These are phyloP conservation scores for Monsonia emarginata DNA, from an alignment of 441 rosid genomes.

Conservation along the genomic window DNA sequence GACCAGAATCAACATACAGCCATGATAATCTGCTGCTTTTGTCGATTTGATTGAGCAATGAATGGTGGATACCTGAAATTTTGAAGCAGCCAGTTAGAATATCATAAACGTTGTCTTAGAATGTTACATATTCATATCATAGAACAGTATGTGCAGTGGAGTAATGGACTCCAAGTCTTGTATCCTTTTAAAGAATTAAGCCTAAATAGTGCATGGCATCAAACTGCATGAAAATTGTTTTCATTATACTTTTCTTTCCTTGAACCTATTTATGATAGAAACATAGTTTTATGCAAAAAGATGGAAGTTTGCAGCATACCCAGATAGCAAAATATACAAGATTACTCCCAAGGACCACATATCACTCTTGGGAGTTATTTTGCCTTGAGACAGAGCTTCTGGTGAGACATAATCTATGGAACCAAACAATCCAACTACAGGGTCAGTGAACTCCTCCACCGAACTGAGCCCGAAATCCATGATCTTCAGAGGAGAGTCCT, in stretches of 20 bases:
- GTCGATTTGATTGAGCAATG: conserved; percentile 50
- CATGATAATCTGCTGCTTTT: conserved; percentile 59
- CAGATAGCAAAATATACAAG: conserved; percentile 54
- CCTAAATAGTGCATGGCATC: too few species aligned
- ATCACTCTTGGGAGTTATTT: conserved; percentile 42
- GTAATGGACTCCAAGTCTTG: not conserved
- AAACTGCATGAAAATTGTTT: not conserved
- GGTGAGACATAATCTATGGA: conserved; percentile 67
- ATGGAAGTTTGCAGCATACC: conserved; percentile 23
- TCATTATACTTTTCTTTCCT: not conserved
- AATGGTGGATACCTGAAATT: conserved; percentile 56
- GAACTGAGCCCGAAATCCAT: conserved; percentile 74
- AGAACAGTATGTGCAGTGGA: not conserved
- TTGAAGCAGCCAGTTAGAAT: not conserved
- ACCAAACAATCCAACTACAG: conserved; percentile 64
- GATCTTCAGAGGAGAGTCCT: conserved; percentile 56
- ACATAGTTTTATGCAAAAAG: not conserved
- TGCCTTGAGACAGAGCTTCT: conserved; percentile 58
- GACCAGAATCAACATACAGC: conserved; percentile 25
- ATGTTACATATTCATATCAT: not conserved
- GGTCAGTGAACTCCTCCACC: conserved; percentile 61
- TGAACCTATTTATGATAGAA: not conserved
- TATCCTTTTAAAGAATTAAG: too few species aligned
- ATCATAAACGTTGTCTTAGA: not conserved
- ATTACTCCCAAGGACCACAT: conserved; percentile 74